A percentile compares a stretch with the other conserved stretches of the same genome.
Conservation (phyloP, 805 yeast species). For the Yarrowia hollandica region DNA sequence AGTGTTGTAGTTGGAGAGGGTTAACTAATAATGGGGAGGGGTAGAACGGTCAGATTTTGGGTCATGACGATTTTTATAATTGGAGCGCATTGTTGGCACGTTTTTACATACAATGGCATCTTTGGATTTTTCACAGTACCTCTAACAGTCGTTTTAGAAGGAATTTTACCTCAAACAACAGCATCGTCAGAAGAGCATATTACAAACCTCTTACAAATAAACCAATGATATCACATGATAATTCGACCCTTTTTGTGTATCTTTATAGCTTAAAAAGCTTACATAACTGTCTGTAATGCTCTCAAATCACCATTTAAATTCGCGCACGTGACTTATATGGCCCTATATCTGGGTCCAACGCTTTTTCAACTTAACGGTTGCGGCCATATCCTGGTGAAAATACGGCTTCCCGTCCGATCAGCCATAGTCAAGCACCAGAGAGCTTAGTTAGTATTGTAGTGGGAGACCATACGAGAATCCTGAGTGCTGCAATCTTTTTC, state of each 20-base stretch:
- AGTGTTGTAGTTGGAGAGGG: too few species aligned
- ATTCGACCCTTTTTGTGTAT: too few species aligned
- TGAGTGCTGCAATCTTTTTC: neutral
- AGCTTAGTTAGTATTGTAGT: neutral
- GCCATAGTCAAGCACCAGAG: constrained; percentile 1
- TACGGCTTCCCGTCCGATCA: neutral
- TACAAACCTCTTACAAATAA: too few species aligned
- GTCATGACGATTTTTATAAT: too few species aligned
- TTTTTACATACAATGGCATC: too few species aligned
- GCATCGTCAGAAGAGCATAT: too few species aligned
- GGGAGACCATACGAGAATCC: neutral
- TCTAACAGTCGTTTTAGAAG: too few species aligned
- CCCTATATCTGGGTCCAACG: neutral
- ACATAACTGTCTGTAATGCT: neutral
- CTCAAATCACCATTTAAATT: neutral
- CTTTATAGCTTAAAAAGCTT: neutral
- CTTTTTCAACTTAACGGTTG: neutral
- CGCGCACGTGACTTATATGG: neutral
- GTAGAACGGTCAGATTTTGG: too few species aligned
- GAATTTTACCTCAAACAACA: too few species aligned
- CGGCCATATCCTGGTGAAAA: neutral
- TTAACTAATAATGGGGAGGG: too few species aligned
- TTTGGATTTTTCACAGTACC: too few species aligned
- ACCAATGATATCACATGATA: neutral
- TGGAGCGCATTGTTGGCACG: too few species aligned